phyloP scores from a whole-genome alignment of 1,284 basidiomycete genomes.

The Ustilago lituana region DNA sequence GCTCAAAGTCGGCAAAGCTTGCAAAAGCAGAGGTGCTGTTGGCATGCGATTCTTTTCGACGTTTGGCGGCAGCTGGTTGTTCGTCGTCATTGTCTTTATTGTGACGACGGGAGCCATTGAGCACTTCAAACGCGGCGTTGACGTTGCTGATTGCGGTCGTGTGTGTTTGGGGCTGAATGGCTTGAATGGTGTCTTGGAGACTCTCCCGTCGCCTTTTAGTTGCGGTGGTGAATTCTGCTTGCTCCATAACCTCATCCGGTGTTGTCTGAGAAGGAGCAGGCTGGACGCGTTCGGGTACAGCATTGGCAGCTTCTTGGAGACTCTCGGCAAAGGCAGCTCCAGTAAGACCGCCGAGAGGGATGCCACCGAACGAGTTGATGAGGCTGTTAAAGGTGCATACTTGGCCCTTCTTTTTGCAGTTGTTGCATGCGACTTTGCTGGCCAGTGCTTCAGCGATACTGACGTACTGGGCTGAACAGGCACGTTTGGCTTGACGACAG shows the following conservation, averaged over 20 bases:
- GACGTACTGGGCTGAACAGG: slow-evolving; percentile 32
- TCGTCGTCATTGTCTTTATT: neutral
- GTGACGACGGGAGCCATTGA: slow-evolving; percentile 6
- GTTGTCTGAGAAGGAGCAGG: neutral
- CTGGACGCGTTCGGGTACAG: too few species aligned
- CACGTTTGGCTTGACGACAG: slow-evolving; percentile 39
- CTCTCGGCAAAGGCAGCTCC: slow-evolving; percentile 38
- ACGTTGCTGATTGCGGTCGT: slow-evolving; percentile 16
- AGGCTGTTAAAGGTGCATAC: slow-evolving; percentile 49
- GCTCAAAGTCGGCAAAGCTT: slow-evolving; percentile 15
- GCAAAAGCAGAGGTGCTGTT: neutral
- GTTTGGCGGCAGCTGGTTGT: slow-evolving; percentile 3
- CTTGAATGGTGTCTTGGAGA: neutral
- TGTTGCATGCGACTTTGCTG: slow-evolving; percentile 37
- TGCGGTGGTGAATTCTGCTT: neutral
- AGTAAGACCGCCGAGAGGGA: slow-evolving; percentile 29
- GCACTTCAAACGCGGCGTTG: slow-evolving; percentile 25
- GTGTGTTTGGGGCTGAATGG: neutral
- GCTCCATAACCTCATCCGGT: neutral
- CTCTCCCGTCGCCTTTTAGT: slow-evolving; percentile 14
- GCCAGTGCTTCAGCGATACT: slow-evolving; percentile 36
- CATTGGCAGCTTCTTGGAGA: slow-evolving; percentile 17
- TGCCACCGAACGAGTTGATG: slow-evolving; percentile 44
- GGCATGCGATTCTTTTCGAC: slow-evolving; percentile 15
- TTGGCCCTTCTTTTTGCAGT: slow-evolving; percentile 41